phyloP scores from a whole-genome alignment of 164 flowering plant genomes.

The Protea cynaroides region DNA sequence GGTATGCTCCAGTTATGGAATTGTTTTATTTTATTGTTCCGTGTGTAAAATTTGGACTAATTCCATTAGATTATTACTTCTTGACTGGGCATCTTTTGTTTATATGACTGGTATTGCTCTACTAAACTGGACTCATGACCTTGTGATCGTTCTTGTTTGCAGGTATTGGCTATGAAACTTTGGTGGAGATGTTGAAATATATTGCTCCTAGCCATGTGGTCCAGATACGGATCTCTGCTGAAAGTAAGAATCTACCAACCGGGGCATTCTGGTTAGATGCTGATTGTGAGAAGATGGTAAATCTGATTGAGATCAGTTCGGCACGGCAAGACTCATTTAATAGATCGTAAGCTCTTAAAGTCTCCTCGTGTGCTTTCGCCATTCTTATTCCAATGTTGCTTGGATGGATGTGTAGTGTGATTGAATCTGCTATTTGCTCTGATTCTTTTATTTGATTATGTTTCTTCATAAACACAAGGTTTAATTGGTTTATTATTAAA shows the following conservation, averaged over 20 bases:
- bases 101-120: background rate
- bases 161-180: constrained; percentile 78
- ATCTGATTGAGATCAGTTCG: constrained; percentile 54
- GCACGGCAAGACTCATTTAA: constrained; percentile 56
- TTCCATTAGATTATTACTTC: too few relatives aligned
- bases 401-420: background rate
- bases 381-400: background rate
- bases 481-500: too few relatives aligned
- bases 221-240: constrained; percentile 60
- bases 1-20: constrained; percentile 31
- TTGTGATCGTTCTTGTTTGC: constrained; percentile 15
- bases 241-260: constrained; percentile 67
- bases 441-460: background rate
- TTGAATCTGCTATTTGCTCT: background rate
- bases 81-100: too few relatives aligned
- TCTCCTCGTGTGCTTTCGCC: background rate
- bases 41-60: too few relatives aligned
- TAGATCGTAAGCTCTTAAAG: constrained; percentile 61
- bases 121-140: background rate
- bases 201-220: constrained; percentile 83
- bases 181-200: constrained; percentile 68
- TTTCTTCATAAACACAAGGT: background rate
- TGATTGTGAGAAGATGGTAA: constrained; percentile 18
- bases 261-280: constrained; percentile 73
- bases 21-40: background rate